These are phyloP conservation scores for Colletotrichum plurivorum DNA, from an alignment of 2,329 filamentous ascomycete species.

Conservation along the genomic window DNA sequence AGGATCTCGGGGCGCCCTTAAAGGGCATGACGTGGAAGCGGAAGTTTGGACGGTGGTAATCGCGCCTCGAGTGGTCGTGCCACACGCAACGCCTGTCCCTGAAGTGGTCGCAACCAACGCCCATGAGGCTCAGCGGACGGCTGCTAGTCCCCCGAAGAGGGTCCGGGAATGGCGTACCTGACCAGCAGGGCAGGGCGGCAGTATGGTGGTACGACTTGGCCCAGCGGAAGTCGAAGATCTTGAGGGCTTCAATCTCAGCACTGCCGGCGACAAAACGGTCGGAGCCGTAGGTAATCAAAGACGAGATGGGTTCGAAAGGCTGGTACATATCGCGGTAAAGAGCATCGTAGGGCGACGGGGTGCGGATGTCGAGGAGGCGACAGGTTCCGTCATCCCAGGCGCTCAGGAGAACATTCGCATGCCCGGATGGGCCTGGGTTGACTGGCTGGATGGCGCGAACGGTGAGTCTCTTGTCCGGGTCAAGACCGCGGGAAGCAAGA, in stretches of 20 bases:
- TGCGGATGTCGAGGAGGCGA: constrained; percentile 59
- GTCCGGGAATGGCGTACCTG: constrained; percentile 51
- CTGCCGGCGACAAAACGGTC: constrained; percentile 67
- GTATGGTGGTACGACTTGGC: constrained; percentile 65
- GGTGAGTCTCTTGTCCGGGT: constrained; percentile 52
- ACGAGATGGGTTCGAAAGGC: constrained; percentile 59
- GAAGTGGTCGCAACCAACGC: constrained; percentile 52
- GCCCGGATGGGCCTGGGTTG: constrained; percentile 45
- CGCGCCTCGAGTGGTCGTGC: constrained; percentile 59
- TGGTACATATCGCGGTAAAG: constrained; percentile 69
- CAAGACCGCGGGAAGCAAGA: constrained; percentile 45
- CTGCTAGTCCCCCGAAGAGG: constrained; percentile 46
- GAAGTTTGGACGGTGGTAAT: constrained; percentile 65
- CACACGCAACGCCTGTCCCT: constrained; percentile 58
- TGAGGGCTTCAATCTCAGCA: constrained; percentile 58
- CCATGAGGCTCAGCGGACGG: constrained; percentile 40
- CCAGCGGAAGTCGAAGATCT: constrained; percentile 70
- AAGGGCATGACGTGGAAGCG: constrained; percentile 57
- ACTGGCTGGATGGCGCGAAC: constrained; percentile 64
- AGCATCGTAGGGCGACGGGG: constrained; percentile 60
- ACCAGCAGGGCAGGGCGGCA: constrained; percentile 61
- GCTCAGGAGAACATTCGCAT: constrained; percentile 60
- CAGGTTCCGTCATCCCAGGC: constrained; percentile 69
- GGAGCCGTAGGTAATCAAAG: constrained; percentile 64
- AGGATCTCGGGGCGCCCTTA: constrained; percentile 43